These are phyloP conservation scores for Styphnolobium japonicum DNA, from an alignment of 306 rosid genomes.

Conservation along the genomic window DNA sequence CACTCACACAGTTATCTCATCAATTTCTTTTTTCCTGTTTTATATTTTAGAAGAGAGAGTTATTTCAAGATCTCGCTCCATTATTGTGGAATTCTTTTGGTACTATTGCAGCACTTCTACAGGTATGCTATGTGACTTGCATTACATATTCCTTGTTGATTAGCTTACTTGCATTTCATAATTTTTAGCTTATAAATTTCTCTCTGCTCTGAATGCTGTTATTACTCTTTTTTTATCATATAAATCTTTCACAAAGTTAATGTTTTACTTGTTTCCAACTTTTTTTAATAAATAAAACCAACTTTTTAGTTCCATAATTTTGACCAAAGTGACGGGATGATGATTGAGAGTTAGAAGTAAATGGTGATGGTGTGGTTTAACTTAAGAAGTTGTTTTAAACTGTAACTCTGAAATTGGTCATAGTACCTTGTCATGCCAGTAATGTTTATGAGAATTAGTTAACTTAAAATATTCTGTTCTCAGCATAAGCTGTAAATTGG, in stretches of 20 bases:
- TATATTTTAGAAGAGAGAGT: slow-evolving; percentile 64
- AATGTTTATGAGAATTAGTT: background rate
- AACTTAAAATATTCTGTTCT: background rate
- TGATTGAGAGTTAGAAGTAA: background rate
- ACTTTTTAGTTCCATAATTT: background rate
- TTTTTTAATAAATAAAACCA: background rate
- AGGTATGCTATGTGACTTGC: slow-evolving; percentile 25
- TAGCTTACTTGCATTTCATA: background rate
- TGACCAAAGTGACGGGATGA: background rate
- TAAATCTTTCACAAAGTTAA: background rate
- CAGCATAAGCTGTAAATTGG: background rate
- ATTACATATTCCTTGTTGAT: background rate
- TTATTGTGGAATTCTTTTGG: slow-evolving; percentile 88
- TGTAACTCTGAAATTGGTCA: background rate
- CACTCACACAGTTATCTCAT: slow-evolving; percentile 25
- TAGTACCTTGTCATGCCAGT: background rate
- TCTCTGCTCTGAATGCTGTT: background rate
- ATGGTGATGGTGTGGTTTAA: background rate
- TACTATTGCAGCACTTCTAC: slow-evolving; percentile 70
- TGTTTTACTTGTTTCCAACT: background rate
- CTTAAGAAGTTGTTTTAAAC: background rate
- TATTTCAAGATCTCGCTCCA: slow-evolving; percentile 71
- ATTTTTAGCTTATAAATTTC: background rate
- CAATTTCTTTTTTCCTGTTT: background rate
- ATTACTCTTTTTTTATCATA: background rate